These are phyloP conservation scores for Annona squamosa DNA, from an alignment of 164 flowering plant genomes.

Conservation along the genomic window DNA sequence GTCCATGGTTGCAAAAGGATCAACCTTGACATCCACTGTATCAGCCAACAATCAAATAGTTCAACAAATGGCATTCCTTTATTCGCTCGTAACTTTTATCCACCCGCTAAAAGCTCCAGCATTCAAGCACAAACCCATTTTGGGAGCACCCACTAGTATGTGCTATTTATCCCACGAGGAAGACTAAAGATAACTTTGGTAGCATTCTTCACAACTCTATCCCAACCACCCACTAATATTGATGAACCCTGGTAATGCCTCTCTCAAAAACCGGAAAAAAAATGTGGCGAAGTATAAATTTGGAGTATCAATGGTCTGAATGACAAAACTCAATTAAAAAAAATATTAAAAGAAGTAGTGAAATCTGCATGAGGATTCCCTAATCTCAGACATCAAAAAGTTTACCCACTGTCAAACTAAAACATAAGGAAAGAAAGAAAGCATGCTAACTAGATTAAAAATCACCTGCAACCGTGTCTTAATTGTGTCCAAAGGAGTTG, in stretches of 20 bases:
- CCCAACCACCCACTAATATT: no score
- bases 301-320: not conserved
- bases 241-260: no score
- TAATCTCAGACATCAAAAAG: not conserved
- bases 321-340: not conserved
- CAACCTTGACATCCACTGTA: not conserved
- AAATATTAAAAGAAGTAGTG: no score
- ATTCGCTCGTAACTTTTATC: not conserved
- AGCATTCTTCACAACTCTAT: no score
- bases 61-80: not conserved
- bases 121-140: not conserved
- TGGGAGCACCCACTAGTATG: not conserved
- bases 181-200: not conserved
- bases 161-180: not conserved
- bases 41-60: not conserved
- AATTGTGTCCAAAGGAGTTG: constrained; percentile 96
- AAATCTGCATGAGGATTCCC: no score
- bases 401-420: not conserved
- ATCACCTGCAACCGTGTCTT: constrained; percentile 91
- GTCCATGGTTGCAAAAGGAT: not conserved
- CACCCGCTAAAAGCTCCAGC: not conserved
- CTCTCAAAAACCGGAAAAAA: not conserved
- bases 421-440: not conserved
- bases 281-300: not conserved
- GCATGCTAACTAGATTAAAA: constrained; percentile 1